A percentile compares a stretch with the other conserved stretches of the same genome.
These are phyloP conservation scores for Coprinellus aureogranulatus DNA, from an alignment of 768 basidiomycete genomes.

Conservation along the genomic window DNA sequence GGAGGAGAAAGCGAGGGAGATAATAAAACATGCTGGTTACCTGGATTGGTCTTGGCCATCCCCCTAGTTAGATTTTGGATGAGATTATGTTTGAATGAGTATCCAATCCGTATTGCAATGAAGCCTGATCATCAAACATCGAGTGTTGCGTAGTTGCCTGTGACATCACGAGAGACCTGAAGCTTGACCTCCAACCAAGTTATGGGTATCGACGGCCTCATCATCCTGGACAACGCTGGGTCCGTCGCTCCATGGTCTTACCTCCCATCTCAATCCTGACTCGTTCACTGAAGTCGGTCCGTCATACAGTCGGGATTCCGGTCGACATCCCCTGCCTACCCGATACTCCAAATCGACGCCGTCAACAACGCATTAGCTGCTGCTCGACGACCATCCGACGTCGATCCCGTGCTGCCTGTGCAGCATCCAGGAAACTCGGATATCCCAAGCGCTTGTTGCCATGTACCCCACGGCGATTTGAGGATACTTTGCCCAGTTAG, in stretches of 20 bases:
- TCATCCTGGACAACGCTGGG: constrained; percentile 75
- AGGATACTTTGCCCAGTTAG: constrained; percentile 78
- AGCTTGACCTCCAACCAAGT: background rate
- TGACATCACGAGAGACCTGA: too few species aligned
- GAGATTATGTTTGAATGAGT: constrained; percentile 2
- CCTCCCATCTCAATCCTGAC: constrained; percentile 18
- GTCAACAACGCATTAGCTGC: constrained; percentile 71
- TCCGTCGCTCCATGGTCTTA: constrained; percentile 33
- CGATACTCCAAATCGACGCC: constrained; percentile 83
- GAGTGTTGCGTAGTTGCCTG: background rate
- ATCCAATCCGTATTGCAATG: background rate
- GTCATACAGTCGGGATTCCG: constrained; percentile 92
- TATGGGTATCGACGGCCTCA: constrained; percentile 84
- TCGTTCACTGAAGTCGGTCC: constrained; percentile 48
- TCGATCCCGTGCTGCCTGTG: constrained; percentile 77
- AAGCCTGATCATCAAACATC: constrained; percentile 1
- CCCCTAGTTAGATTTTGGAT: constrained; percentile 28
- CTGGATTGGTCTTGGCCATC: constrained; percentile 76
- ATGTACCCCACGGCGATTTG: constrained; percentile 74
- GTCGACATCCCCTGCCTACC: constrained; percentile 70
- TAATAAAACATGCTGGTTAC: constrained; percentile 51
- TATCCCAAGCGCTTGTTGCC: constrained; percentile 76
- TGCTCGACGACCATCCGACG: constrained; percentile 46
- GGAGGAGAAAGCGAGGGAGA: constrained; percentile 40
- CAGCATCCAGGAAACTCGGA: constrained; percentile 43